Percentiles rank a stretch among this genome's conserved stretches.
These are phyloP conservation scores for Alternaria sp. DNA, from an alignment of 2,329 filamentous ascomycete genomes.

Conservation along the genomic window DNA sequence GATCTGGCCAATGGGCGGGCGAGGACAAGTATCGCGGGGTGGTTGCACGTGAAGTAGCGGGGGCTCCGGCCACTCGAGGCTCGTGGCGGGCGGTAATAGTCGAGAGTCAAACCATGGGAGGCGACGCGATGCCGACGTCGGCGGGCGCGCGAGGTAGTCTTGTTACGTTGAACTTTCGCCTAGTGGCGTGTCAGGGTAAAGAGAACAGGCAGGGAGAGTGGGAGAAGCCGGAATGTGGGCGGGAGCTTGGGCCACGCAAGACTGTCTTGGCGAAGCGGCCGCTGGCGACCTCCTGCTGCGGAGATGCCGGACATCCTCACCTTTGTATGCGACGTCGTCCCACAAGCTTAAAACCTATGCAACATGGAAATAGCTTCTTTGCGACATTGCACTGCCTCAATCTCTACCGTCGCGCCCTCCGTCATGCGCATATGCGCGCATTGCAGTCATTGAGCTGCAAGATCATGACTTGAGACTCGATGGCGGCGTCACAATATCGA, in stretches of 20 bases:
- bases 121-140: constrained; percentile 16
- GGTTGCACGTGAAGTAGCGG: constrained; percentile 29
- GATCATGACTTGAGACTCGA: background rate
- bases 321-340: background rate
- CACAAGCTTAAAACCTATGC: background rate
- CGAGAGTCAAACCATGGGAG: constrained; percentile 30
- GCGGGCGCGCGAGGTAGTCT: constrained; percentile 7
- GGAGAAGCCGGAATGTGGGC: constrained; percentile 11
- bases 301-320: constrained; percentile 6
- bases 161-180: constrained; percentile 29
- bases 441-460: background rate
- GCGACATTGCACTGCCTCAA: background rate
- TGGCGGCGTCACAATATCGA: background rate
- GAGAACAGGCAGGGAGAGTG: constrained; percentile 3
- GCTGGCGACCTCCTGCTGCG: constrained; percentile 4
- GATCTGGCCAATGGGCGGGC: constrained; percentile 33
- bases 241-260: background rate
- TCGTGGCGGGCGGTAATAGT: constrained; percentile 32
- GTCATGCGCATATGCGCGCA: background rate
- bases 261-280: constrained; percentile 3
- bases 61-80: constrained; percentile 26
- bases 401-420: background rate
- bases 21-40: constrained; percentile 24
- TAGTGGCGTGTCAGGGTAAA: constrained; percentile 6
- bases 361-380: background rate